Evolutionary conservation across 2,329 filamentous ascomycete species (phyloP).

Genomic region (Botrytis squamosa): DNA sequence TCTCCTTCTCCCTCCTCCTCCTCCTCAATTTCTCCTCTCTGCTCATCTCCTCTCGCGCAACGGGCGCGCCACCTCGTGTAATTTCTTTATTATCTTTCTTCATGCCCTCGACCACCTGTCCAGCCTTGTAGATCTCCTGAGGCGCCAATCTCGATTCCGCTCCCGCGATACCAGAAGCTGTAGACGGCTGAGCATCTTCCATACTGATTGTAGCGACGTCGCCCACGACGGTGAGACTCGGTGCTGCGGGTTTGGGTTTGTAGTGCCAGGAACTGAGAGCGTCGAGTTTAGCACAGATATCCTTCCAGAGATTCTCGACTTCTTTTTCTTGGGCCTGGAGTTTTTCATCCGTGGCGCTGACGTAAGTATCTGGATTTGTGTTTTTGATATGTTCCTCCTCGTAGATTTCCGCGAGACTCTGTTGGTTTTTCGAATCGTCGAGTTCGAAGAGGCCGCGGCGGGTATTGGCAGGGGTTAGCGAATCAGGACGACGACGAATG

Average conservation of each 20-base stretch:
- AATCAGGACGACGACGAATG: constrained; percentile 74
- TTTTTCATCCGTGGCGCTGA: constrained; percentile 81
- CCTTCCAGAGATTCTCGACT: constrained; percentile 79
- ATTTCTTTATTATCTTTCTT: constrained; percentile 65
- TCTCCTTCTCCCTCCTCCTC: constrained; percentile 81
- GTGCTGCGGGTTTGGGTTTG: constrained; percentile 80
- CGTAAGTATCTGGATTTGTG: constrained; percentile 73
- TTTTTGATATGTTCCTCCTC: constrained; percentile 85
- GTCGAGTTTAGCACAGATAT: constrained; percentile 77
- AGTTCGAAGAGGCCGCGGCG: constrained; percentile 70
- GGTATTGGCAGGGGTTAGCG: constrained; percentile 58
- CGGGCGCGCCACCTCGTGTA: constrained; percentile 73
- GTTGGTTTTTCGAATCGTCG: constrained; percentile 82
- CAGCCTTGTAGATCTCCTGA: constrained; percentile 89
- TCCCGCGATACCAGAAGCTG: constrained; percentile 69
- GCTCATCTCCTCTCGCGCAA: constrained; percentile 82
- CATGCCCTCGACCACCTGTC: constrained; percentile 59
- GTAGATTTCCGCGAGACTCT: constrained; percentile 88
- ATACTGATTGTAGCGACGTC: constrained; percentile 90
- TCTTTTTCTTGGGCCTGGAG: constrained; percentile 78
- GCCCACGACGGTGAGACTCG: constrained; percentile 80
- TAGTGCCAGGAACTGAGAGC: constrained; percentile 92
- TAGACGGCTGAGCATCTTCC: constrained; percentile 91
- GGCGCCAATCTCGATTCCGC: constrained; percentile 78
- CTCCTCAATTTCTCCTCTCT: constrained; percentile 79